Base-by-base conservation (phyloP, 345 rosid genomes). In the Euphorbia peplus region DNA sequence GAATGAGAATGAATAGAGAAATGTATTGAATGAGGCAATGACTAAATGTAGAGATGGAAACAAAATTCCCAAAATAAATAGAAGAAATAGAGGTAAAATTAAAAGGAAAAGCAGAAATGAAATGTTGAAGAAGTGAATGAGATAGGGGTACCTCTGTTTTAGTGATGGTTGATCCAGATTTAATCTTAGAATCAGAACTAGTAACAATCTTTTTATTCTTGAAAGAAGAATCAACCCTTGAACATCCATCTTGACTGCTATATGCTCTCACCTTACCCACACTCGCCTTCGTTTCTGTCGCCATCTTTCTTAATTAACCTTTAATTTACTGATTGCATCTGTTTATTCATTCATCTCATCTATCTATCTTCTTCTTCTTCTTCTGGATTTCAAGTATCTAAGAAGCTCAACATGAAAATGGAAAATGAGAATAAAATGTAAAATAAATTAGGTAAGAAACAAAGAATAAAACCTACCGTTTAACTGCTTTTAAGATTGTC, bases 121-220 rank as follows among this genome's bases (percentile, higher is more conserved):
- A 28, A 58, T 47, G 28, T 21, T 4, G 25, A 8, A 26, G 42
- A 57, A 11, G 24, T 9, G 64, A 37, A 63, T 14, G 54, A 21
- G 19, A 13, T n/a, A n/a, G n/a, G n/a, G n/a, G n/a, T n/a, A 63
- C 67, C 67, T 63, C 37, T 25, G 54, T 29, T 83, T 85, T 89
- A 11, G 69, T 47, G 67, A 71, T 76, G 69, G 71, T 67, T 28
- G 95, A 76, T 0, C 70, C 66, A 60, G 86, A 77, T 81, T 79
- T 87, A 39, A 53, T 71, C 84, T 83, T 85, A 10, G 79, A 39
- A 78, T 71, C 85, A 68, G 76, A 28, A 61, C 7, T 16, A 50
- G 29, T 75, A 28, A 73, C 81, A 68, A 81, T 74, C 84, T 81
- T 90, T 88, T 77, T 88, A 69, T 60, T 83, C 65, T 75, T 82